A percentile compares a stretch with the other conserved stretches of the same genome.
These are phyloP conservation scores for Claviceps citrina DNA, from an alignment of 2,329 filamentous ascomycete species.

Conservation along the genomic window DNA sequence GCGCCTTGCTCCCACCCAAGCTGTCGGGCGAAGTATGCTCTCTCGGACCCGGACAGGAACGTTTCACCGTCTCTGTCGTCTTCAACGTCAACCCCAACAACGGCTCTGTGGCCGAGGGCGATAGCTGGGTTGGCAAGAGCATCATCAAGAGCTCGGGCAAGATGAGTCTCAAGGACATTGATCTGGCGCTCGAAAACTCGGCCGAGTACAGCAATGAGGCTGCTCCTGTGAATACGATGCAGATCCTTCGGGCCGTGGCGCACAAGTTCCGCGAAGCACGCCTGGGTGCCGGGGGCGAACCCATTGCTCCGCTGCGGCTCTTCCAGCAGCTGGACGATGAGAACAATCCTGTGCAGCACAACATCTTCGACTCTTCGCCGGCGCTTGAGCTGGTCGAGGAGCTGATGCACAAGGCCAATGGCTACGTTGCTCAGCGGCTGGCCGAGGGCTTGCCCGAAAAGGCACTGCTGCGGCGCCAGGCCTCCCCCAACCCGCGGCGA, in stretches of 20 bases:
- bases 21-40: conserved; percentile 80
- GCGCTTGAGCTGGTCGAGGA: conserved; percentile 93
- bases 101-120: conserved; percentile 64
- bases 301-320: conserved; percentile 73
- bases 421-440: conserved; percentile 74
- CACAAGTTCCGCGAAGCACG: conserved; percentile 84
- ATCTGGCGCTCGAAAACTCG: conserved; percentile 57
- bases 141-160: conserved; percentile 86
- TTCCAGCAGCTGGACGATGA: conserved; percentile 93
- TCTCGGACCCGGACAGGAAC: conserved; percentile 70
- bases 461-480: conserved; percentile 77
- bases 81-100: conserved; percentile 77
- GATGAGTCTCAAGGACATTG: conserved; percentile 71
- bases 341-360: conserved; percentile 91
- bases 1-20: conserved; percentile 78
- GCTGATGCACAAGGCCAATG: conserved; percentile 83
- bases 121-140: conserved; percentile 86
- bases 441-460: conserved; percentile 70
- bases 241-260: conserved; percentile 64
- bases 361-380: conserved; percentile 81
- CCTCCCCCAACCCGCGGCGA: conserved; percentile 70
- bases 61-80: conserved; percentile 81
- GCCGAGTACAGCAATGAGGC: conserved; percentile 47
- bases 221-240: conserved; percentile 59
- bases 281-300: conserved; percentile 62